A percentile compares a stretch with the other conserved stretches of the same genome.
Evolutionary conservation across 2,329 filamentous ascomycete species (phyloP).

Genomic region (Monosporascus sp.): DNA sequence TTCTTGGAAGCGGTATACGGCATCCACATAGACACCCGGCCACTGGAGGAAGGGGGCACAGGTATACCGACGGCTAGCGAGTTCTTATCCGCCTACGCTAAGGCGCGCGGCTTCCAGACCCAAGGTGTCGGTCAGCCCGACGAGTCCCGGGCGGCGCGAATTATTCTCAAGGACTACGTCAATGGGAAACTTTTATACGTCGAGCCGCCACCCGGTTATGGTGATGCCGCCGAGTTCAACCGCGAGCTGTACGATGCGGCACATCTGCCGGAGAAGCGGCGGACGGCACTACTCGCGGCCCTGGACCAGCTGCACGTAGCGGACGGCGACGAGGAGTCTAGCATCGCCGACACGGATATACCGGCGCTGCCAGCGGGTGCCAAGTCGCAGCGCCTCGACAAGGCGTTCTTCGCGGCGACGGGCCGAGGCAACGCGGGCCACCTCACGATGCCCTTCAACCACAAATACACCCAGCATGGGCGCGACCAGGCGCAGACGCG

Average conservation of each 20-base stretch:
- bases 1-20: constrained; percentile 94
- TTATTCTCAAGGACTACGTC: constrained; percentile 94
- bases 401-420: constrained; percentile 68
- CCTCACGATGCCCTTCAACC: constrained; percentile 76
- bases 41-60: constrained; percentile 87
- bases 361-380: constrained; percentile 53
- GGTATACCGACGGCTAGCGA: constrained; percentile 82
- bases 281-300: constrained; percentile 54
- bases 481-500: constrained; percentile 33
- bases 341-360: constrained; percentile 40
- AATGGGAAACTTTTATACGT: constrained; percentile 92
- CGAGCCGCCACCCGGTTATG: constrained; percentile 72
- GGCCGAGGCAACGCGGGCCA: constrained; percentile 51
- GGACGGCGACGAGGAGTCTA: constrained; percentile 30
- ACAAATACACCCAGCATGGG: constrained; percentile 84
- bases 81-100: constrained; percentile 78
- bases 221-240: constrained; percentile 78
- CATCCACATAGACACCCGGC: constrained; percentile 76
- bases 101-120: constrained; percentile 84
- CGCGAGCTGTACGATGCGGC: constrained; percentile 77
- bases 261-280: constrained; percentile 78
- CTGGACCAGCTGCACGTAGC: constrained; percentile 42
- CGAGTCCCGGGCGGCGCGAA: constrained; percentile 83
- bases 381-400: constrained; percentile 77
- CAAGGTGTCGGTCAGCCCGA: constrained; percentile 87